Base-by-base conservation (phyloP, 1,284 basidiomycete genomes). In the Sanghuangporus sanghuang region DNA sequence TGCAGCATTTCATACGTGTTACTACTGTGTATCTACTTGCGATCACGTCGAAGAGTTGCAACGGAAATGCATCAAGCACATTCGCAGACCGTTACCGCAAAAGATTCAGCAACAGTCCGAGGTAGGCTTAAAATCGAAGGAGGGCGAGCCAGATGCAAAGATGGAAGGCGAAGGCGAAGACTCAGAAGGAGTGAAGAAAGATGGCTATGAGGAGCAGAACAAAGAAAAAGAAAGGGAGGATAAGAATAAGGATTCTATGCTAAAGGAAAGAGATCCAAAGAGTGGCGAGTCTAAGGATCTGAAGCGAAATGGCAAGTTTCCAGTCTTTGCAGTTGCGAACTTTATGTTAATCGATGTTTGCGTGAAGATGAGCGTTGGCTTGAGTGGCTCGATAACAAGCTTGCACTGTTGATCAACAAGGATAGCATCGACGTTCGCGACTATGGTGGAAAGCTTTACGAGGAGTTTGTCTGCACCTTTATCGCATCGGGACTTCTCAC, bases 11-110 rank as follows among this genome's bases (percentile, higher is more conserved):
- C 84, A 93, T 82, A 88, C 91, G 72, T 96, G 96, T 83, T 98
- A 95, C 78, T 98, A 98, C 78, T 98, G 95, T 80, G 88, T 92
- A 70, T 88, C 93, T 73, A 85, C 92, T 68, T 90, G 88, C 73
- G 90, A 96, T 77, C 94, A 95, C 79, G 78, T 90, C 74, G 96
- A 98, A 78, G 94, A 96, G 81, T 83, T 98, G 71, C 89, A 94
- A 75, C 85, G 93, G 72, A 93, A 95, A 78, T 97, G 95, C 80
- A 82, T 96, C 69, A 89, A 88, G 78, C 96, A 98, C 79, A 80
- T 91, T 65, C 85, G 95, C 75, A 90, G 87, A 74, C 84, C 87
- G 55, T 72, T 85, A 70, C 82, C 81, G 67, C 86, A 83, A 75
- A 75, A 77, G 67, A 72, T 81, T 18, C 36, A 52, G 4, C 44